Percentiles rank a stretch among this genome's conserved stretches.
phyloP scores from a whole-genome alignment of 1,139 yeast genomes.

The Magnusiomyces fungicola region DNA sequence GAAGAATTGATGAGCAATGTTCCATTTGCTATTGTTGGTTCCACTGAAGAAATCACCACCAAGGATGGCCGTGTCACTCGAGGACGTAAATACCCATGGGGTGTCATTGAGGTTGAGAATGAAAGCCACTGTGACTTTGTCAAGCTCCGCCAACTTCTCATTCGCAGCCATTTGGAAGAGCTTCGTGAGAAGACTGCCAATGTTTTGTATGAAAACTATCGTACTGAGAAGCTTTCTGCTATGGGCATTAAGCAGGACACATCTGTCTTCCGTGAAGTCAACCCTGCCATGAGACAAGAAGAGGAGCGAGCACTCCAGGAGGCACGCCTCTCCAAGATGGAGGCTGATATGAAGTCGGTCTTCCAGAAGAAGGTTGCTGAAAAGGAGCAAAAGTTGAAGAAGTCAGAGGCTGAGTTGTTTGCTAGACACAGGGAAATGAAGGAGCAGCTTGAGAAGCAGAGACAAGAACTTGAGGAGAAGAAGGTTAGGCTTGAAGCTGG shows the following conservation, averaged over 20 bases:
- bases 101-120: conserved; percentile 91
- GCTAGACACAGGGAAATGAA: conserved; percentile 96
- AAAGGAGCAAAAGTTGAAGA: conserved; percentile 94
- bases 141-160: conserved; percentile 78
- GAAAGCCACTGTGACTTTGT: conserved; percentile 92
- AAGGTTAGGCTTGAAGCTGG: conserved; percentile 75
- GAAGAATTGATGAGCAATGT: conserved; percentile 40
- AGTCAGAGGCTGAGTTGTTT: conserved; percentile 94
- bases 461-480: conserved; percentile 84
- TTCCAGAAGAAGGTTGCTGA: conserved; percentile 95
- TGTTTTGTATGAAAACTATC: conserved; percentile 76
- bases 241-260: conserved; percentile 93
- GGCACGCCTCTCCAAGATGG: conserved; percentile 90
- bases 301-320: conserved; percentile 92
- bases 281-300: conserved; percentile 86
- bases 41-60: conserved; percentile 66
- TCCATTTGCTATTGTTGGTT: conserved; percentile 95
- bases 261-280: conserved; percentile 86
- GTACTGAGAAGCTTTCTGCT: conserved; percentile 69
- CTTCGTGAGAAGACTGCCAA: conserved; percentile 80
- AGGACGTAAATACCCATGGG: conserved; percentile 98
- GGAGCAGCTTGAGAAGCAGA: conserved; percentile 83
- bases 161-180: conserved; percentile 90
- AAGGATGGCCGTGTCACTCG: conserved; percentile 75
- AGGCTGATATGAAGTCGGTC: conserved; percentile 92